phyloP scores from a whole-genome alignment of 352 stramenopile genomes.

The Saprolegnia diclina region DNA sequence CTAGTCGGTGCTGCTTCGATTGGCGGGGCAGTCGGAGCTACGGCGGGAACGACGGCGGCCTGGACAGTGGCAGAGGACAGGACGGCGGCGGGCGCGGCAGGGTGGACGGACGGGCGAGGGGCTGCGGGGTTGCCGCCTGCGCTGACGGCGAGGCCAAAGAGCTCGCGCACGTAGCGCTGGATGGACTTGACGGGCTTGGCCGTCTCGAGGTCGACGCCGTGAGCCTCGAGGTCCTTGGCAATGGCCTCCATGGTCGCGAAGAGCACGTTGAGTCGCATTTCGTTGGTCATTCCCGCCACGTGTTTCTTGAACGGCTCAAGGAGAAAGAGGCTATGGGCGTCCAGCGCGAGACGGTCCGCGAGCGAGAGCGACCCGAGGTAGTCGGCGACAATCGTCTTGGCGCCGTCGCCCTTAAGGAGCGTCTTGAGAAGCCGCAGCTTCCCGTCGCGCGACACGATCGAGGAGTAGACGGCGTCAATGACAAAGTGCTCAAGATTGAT shows the following conservation, averaged over 20 bases:
- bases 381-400: not conserved
- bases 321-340: not conserved
- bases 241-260: constrained; percentile 13
- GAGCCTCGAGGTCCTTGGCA: not conserved
- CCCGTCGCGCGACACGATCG: not conserved
- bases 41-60: not conserved
- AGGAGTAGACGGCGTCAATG: not conserved
- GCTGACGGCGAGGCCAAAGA: constrained; percentile 17
- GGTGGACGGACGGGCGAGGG: not conserved
- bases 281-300: constrained; percentile 7
- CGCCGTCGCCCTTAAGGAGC: not conserved
- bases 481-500: not conserved
- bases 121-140: not conserved
- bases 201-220: not conserved
- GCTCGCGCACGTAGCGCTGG: constrained; percentile 7
- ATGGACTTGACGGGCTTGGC: constrained; percentile 19
- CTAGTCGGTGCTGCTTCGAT: not conserved
- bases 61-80: too few relatives aligned
- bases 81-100: too few relatives aligned
- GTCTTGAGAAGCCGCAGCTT: not conserved
- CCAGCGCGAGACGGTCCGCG: not conserved
- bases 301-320: constrained; percentile 17
- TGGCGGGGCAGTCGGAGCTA: not conserved
- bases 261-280: constrained; percentile 19
- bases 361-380: constrained; percentile 5